Percentiles rank a stretch among this genome's conserved stretches.
phyloP scores from a whole-genome alignment of 257 asterid genomes.

The Solanum habrochaites region DNA sequence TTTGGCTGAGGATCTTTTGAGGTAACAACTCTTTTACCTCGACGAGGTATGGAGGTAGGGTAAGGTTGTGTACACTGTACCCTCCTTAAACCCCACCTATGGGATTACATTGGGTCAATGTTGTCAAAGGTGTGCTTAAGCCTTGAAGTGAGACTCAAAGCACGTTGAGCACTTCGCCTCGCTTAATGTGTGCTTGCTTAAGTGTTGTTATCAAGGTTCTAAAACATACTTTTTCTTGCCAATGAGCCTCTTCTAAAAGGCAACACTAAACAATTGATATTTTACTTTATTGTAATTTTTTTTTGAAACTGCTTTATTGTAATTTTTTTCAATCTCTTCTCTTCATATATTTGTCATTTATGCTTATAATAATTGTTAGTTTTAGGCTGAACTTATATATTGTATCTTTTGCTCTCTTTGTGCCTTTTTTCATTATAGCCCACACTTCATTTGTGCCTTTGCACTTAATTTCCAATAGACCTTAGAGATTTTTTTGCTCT shows the following conservation, averaged over 20 bases:
- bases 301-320: background rate
- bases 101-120: background rate
- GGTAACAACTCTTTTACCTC: background rate
- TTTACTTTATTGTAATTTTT: background rate
- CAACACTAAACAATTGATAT: background rate
- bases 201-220: background rate
- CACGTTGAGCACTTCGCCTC: background rate
- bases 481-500: background rate
- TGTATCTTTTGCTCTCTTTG: background rate
- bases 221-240: background rate
- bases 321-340: no score
- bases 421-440: background rate
- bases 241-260: background rate
- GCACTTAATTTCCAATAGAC: background rate
- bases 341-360: background rate
- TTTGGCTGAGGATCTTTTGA: background rate
- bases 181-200: background rate
- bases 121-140: background rate
- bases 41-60: background rate
- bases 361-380: background rate
- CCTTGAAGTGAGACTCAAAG: background rate
- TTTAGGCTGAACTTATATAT: background rate
- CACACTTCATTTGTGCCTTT: background rate
- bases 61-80: background rate
- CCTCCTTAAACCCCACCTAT: background rate